Base-by-base conservation (phyloP, 331 rosid genomes). In the Cydonia oblonga region DNA sequence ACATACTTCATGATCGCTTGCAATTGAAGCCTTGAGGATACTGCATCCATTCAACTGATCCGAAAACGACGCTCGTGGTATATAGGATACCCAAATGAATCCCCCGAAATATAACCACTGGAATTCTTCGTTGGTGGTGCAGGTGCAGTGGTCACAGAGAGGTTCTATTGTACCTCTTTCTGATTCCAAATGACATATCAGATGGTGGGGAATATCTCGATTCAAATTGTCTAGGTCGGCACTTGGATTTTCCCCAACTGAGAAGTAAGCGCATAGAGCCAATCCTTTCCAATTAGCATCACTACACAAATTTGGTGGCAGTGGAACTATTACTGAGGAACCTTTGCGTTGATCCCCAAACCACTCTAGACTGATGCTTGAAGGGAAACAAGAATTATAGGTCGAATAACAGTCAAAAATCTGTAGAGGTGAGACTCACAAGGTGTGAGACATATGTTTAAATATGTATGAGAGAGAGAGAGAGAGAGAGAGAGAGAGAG, bases 1-100 rank as follows among this genome's bases (percentile, higher is more conserved):
- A 69, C 71, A 51, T 2, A 52, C 75, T 2, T 32, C 44, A 3
- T 18, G 54, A 61, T 68, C 44, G 6, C 79, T 71, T 38, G 6
- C 71, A 69, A 79, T 46, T 16, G 62, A 11, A 68, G 72, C 75
- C 20, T 53, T 20, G 44, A 68, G 2, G 7, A 2, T 1, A 28
- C 32, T 25, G 38, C 62, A 9, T 0, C 29, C 61, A 33, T 71
- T 52, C 23, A 79, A 23, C 6, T 40, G 51, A 25, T 79, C n/a
- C 19, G 23, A n/a, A 29, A 59, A 68, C 32, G 26, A 52, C 2
- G 8, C 18, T n/a, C 33, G 42, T 53, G 83, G 83, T 19, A 25
- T 68, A 51, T 53, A 79, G 3, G 69, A 62, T 7, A 74, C 23
- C 79, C 83, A 79, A 58, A 79, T 44, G 28, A 79, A 67, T 15